These are phyloP conservation scores for Malassezia equina DNA, from an alignment of 1,284 basidiomycete species.

Conservation along the genomic window DNA sequence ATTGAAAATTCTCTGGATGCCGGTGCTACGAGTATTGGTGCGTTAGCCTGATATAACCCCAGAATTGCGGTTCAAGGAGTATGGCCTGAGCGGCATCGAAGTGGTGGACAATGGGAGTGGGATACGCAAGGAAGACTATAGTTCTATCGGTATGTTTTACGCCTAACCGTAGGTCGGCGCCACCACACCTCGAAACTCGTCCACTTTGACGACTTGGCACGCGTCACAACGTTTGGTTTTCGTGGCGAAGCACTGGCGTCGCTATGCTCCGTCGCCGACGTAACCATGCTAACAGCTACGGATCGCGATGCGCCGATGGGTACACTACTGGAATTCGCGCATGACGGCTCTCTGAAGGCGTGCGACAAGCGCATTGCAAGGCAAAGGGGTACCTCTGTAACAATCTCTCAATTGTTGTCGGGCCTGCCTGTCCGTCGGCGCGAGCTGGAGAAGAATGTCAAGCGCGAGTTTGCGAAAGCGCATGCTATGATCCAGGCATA, in stretches of 20 bases:
- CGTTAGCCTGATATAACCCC: constrained; percentile 25
- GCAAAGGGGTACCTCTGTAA: constrained; percentile 78
- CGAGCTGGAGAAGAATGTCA: constrained; percentile 78
- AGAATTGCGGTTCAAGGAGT: constrained; percentile 85
- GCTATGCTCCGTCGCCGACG: constrained; percentile 71
- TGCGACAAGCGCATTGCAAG: constrained; percentile 54
- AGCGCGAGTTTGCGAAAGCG: constrained; percentile 81
- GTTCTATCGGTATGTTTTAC: constrained; percentile 61
- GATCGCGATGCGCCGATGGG: constrained; percentile 34
- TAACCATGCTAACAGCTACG: constrained; percentile 40
- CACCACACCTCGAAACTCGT: constrained; percentile 88
- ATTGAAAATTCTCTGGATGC: constrained; percentile 94
- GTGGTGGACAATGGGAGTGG: constrained; percentile 87
- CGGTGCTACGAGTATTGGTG: constrained; percentile 73
- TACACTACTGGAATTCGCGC: constrained; percentile 33
- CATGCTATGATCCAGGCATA: constrained; percentile 74
- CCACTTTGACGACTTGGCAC: constrained; percentile 63
- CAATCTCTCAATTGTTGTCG: constrained; percentile 64
- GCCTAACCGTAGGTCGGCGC: constrained; percentile 7
- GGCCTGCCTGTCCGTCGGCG: constrained; percentile 81
- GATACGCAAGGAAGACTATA: constrained; percentile 67
- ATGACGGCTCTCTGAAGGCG: constrained; percentile 26
- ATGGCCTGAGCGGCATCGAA: constrained; percentile 75
- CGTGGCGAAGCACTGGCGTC: constrained; percentile 90
- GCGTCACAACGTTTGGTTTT: constrained; percentile 81